Evolutionary conservation across 2,329 filamentous ascomycete species (phyloP).

Genomic region (Neofusicoccum kwambonambiense): DNA sequence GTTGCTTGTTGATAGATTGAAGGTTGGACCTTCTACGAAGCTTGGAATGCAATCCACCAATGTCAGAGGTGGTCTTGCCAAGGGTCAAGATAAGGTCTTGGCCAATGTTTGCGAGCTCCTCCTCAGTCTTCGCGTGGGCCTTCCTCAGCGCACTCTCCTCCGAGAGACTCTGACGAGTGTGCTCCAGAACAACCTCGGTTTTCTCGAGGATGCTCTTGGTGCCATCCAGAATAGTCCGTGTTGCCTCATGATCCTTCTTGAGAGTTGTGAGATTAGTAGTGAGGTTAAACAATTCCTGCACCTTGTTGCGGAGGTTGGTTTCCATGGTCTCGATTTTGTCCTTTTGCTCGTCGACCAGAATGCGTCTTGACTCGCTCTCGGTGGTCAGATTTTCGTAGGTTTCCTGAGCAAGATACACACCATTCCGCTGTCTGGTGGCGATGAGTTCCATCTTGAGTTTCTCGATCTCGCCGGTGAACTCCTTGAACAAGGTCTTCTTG

Average conservation of each 20-base stretch:
- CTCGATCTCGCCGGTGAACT: slow-evolving; percentile 91
- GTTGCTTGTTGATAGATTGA: slow-evolving; percentile 72
- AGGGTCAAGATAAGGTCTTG: slow-evolving; percentile 75
- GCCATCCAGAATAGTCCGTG: slow-evolving; percentile 68
- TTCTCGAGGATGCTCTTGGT: slow-evolving; percentile 81
- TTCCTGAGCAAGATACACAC: slow-evolving; percentile 88
- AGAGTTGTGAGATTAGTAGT: slow-evolving; percentile 84
- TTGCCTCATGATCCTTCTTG: slow-evolving; percentile 86
- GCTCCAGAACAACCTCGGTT: slow-evolving; percentile 78
- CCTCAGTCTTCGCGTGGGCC: slow-evolving; percentile 83
- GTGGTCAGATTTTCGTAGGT: slow-evolving; percentile 87
- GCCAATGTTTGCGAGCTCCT: slow-evolving; percentile 70
- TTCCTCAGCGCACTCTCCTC: slow-evolving; percentile 79
- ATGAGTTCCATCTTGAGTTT: slow-evolving; percentile 92
- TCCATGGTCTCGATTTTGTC: slow-evolving; percentile 93
- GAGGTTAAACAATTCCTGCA: slow-evolving; percentile 84
- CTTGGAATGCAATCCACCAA: slow-evolving; percentile 81
- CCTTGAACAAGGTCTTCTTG: slow-evolving; percentile 86
- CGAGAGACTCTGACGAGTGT: slow-evolving; percentile 71
- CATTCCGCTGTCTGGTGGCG: slow-evolving; percentile 87
- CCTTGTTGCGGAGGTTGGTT: slow-evolving; percentile 84
- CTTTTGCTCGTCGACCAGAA: slow-evolving; percentile 86
- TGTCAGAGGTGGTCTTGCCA: slow-evolving; percentile 73
- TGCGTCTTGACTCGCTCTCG: slow-evolving; percentile 86
- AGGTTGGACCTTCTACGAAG: slow-evolving; percentile 81